Conservation (phyloP, 1,284 basidiomycete species). For the Ustilago crameri region DNA sequence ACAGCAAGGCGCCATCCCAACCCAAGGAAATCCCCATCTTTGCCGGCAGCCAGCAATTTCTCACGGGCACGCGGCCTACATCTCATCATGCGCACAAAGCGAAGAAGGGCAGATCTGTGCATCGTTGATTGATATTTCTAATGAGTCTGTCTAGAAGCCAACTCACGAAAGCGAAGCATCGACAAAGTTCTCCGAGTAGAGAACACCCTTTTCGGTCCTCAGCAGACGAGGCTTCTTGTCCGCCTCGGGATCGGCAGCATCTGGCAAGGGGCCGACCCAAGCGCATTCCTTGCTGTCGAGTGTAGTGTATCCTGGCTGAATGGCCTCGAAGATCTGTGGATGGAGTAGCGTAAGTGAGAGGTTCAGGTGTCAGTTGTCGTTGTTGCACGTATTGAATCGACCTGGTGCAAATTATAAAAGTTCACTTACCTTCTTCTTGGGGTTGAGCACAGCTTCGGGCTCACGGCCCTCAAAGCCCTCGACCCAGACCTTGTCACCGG, state of each 20-base stretch:
- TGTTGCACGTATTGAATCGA: too few species aligned
- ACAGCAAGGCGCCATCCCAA: too few species aligned
- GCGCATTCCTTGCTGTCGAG: constrained; percentile 56
- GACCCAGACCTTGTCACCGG: constrained; percentile 64
- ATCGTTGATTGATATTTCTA: not conserved
- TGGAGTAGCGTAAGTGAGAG: not conserved
- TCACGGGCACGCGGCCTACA: too few species aligned
- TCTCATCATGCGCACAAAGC: too few species aligned
- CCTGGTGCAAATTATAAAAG: too few species aligned
- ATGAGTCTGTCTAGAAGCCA: not conserved
- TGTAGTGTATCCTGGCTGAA: constrained; percentile 65
- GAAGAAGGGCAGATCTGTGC: too few species aligned
- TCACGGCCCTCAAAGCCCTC: constrained; percentile 65
- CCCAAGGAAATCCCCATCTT: too few species aligned
- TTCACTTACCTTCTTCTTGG: constrained; percentile 67
- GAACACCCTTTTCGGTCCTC: constrained; percentile 57
- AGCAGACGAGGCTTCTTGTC: constrained; percentile 61
- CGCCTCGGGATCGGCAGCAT: constrained; percentile 56
- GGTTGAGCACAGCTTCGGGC: constrained; percentile 65
- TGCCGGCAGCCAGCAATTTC: too few species aligned
- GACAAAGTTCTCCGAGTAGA: constrained; percentile 56
- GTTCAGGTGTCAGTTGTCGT: too few species aligned
- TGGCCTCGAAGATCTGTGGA: constrained; percentile 65
- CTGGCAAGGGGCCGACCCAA: constrained; percentile 62
- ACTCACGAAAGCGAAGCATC: constrained; percentile 60